Base-by-base conservation (phyloP, 306 rosid genomes). In the Cotoneaster glaucophyllus region DNA sequence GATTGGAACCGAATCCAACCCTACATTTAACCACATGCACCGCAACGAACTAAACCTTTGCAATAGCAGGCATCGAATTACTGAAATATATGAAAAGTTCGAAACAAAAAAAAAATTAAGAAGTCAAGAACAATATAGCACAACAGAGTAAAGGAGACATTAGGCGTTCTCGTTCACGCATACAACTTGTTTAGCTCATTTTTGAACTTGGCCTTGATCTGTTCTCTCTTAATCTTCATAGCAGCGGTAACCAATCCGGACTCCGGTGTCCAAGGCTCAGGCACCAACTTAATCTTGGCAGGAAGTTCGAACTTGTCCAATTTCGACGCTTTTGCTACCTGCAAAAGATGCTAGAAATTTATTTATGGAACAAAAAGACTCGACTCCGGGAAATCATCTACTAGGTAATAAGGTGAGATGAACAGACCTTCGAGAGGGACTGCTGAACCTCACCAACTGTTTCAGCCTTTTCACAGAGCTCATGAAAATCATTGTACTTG, bases 201-300 rank as follows among this genome's bases (percentile, higher is more conserved):
- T 83, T 84, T 90, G 86, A 92, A 94, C 84, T 84, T 88, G 71
- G 83, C 78, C 92, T 90, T 93, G 22, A 91, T 79, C 65, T 84
- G 94, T 76, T 93, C 98, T 80, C 98, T 90, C 86, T 87, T 94
- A 31, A 94, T 84, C 92, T 94, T 92, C 58, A 94, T 80, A 70
- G 98, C 97, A 31, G 98, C 96, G 19, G 98, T 92, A 59, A 92
- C 98, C 86, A 92, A 82, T 72, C 97, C 96, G 4, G 98, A 90
- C 75, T 94, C 95, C 0, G 96, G 97, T 31, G 96, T 90, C 98
- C 98, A 92, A 78, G 91, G 88, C 56, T 94, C 95, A 3, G 90
- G 64, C 19, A 87, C 69, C 84, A 94, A 80, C 82, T 85, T 85
- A 15, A 88, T 86, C 91, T 87, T 94, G 3, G 88, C 90, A 53